Conservation (phyloP, 352 stramenopile species). For the Phytophthora podocarpi region DNA sequence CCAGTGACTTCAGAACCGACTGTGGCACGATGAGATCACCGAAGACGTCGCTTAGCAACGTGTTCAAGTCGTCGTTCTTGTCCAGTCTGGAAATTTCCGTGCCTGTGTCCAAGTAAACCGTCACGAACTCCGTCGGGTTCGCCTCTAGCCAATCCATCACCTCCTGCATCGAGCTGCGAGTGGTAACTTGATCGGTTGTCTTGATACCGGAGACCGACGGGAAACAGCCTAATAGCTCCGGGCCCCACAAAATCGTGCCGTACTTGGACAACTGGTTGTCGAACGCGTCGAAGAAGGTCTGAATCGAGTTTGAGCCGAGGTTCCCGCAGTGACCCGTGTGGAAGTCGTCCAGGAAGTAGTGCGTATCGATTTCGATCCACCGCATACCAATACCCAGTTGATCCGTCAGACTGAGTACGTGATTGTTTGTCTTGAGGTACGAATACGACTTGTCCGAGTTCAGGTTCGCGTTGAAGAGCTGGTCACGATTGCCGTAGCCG, state of each 20-base stretch:
- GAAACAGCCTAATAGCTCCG: conserved; percentile 62
- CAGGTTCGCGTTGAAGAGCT: conserved; percentile 59
- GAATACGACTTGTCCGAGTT: conserved; percentile 46
- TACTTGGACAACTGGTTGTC: conserved; percentile 46
- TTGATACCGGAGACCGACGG: conserved; percentile 64
- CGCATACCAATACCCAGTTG: conserved; percentile 64
- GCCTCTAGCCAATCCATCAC: conserved; percentile 50
- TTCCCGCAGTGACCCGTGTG: conserved; percentile 65
- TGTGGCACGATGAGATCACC: conserved; percentile 48
- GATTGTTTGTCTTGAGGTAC: conserved; percentile 74
- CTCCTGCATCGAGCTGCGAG: conserved; percentile 43
- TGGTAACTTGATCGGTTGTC: conserved; percentile 46
- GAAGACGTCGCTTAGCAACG: conserved; percentile 47
- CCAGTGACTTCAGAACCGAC: conserved; percentile 38
- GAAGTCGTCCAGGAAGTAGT: conserved; percentile 66
- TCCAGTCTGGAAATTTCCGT: conserved; percentile 38
- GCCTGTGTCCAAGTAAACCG: conserved; percentile 59
- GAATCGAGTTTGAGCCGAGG: conserved; percentile 42
- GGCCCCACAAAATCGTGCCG: conserved; percentile 47
- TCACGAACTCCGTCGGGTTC: conserved; percentile 50
- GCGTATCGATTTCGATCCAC: conserved; percentile 66
- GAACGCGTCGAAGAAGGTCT: conserved; percentile 45
- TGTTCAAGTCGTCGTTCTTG: conserved; percentile 40
- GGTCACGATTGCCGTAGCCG: conserved; percentile 62
- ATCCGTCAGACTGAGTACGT: conserved; percentile 61